Evolutionary conservation across 2,329 filamentous ascomycete species (phyloP), one percentile per base, ranked within the genome.

Genomic region (Ophiocordyceps camponoti-floridani): DNA sequence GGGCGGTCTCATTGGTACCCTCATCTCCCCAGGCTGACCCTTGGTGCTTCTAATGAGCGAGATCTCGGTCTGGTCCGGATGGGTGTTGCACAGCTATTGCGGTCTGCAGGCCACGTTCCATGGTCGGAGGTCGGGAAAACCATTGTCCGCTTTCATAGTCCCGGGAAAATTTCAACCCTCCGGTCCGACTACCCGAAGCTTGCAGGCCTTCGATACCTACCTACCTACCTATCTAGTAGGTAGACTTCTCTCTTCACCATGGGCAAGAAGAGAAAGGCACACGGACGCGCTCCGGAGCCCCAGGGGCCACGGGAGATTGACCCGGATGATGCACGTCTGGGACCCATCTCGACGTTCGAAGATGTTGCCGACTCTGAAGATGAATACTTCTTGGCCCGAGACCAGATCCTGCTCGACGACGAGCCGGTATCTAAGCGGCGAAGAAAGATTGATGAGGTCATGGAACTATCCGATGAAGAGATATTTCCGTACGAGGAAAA

Each of bases 301-400:
- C 64, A 62, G 9, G 73, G 72, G 3, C 73, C 74, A 4, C 68
- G 67, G 48, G 75, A 77, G 31, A 56, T 75, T 47, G 63, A 79
- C 55, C 56, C 67, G 42, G 62, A 65, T 30, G 77, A 79, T 49
- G 75, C 79, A 33, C 76, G 77, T 44, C 71, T 87, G 14, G 71
- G 69, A 23, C 67, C 67, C 19, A 66, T 79, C 53, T 68, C 61
- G 42, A 79, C 75, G 2, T 89, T 74, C 61, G 79, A 89, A 61
- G 86, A 94, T 62, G 81, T 98, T 53, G 85, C 88, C 51, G 82
- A 95, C 59, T 93, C 87, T 1, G 86, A 94, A 60, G 91, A 98
- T 61, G 86, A 94, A 58, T 94, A 94, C 60, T 85, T 89, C 55
- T 69, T 88, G 47, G 82, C 88, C 50, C 77, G 83, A 51, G 91